Percentiles rank a stretch among this genome's conserved stretches.
Conservation (phyloP, 176 grass and related monocot species). For the maize (Zea mays) region Zm-B73-REFERENCE-NAM-5.0 NC_050100.1:102216001-102216500, state of each 20-base stretch:
- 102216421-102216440: constrained; percentile 1
- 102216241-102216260: constrained; percentile 55
- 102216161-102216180: neutral
- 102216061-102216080: neutral
- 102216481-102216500: constrained; percentile 84
- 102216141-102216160: constrained; percentile 53
- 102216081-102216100: constrained; percentile 9
- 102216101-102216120: constrained; percentile 20
- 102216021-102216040: neutral
- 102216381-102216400: constrained; percentile 38
- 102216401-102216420: neutral
- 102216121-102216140: constrained; percentile 27
- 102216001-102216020: constrained; percentile 42
- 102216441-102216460: neutral
- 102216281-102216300: neutral
- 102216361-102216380: constrained; percentile 55
- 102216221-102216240: constrained; percentile 39
- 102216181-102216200: constrained; percentile 4
- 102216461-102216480: constrained; percentile 73
- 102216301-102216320: neutral
- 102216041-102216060: neutral
- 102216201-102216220: constrained; percentile 18
- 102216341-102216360: constrained; percentile 24
- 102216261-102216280: constrained; percentile 19
- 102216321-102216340: constrained; percentile 36